Evolutionary conservation across 441 rosid genomes (phyloP).

Genomic region (Erodium moschatum): DNA sequence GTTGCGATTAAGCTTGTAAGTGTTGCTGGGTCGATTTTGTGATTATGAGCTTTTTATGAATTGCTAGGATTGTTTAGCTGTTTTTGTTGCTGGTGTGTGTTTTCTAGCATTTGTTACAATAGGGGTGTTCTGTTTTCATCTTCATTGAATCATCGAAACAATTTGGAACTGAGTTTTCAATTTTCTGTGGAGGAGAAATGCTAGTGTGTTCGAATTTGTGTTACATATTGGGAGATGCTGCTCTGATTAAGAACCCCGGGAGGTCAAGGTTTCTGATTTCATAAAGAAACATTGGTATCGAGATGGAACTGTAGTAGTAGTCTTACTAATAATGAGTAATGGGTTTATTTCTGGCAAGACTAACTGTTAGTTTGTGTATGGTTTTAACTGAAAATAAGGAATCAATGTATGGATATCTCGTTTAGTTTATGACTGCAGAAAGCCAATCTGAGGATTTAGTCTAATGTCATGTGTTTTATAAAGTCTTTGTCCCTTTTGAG

Average conservation of each 20-base stretch:
- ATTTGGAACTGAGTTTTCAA: neutral
- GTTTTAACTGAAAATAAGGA: neutral
- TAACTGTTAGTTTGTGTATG: neutral
- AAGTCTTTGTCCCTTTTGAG: neutral
- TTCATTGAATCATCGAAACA: neutral
- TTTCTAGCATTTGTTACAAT: no score
- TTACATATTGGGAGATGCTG: neutral
- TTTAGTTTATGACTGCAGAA: neutral
- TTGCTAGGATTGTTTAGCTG: neutral
- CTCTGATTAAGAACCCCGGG: no score
- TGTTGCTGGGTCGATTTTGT: neutral
- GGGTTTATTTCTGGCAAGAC: neutral
- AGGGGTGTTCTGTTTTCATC: neutral
- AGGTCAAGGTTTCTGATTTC: neutral
- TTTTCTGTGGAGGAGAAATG: neutral
- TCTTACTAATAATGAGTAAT: neutral
- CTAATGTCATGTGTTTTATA: no score
- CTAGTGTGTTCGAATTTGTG: neutral
- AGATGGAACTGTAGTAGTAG: neutral
- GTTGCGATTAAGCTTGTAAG: constrained; percentile 6
- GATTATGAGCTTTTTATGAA: neutral
- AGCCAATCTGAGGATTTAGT: neutral
- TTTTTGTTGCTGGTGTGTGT: no score
- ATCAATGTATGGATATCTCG: neutral
- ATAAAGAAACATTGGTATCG: neutral